Conservation (phyloP, 2,329 filamentous ascomycete genomes). For the Chaetomium sp. region DNA sequence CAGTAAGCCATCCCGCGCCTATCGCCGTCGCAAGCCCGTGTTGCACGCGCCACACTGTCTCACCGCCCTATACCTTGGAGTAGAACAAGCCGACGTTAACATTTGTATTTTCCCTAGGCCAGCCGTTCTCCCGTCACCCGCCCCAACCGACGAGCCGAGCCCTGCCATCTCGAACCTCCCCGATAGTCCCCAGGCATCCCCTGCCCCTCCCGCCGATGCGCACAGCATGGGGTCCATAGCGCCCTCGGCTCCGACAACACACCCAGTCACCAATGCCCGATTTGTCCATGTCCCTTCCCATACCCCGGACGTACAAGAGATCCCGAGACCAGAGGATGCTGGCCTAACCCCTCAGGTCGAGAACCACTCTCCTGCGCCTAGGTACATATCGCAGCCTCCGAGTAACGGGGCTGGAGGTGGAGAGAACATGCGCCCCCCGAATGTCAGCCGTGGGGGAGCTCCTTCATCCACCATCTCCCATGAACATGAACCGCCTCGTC, state of each 20-base stretch:
- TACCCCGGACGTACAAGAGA: slow-evolving; percentile 5
- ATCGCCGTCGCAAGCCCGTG: background rate
- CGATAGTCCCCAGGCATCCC: slow-evolving; percentile 41
- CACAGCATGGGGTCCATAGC: slow-evolving; percentile 32
- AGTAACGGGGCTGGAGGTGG: background rate
- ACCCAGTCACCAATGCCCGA: slow-evolving; percentile 36
- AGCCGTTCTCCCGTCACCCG: slow-evolving; percentile 61
- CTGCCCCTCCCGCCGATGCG: slow-evolving; percentile 39
- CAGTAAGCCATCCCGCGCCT: slow-evolving; percentile 17
- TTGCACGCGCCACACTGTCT: background rate
- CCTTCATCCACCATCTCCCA: background rate
- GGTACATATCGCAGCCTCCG: background rate
- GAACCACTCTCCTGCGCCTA: background rate
- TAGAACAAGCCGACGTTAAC: slow-evolving; percentile 12
- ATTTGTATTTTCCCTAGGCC: slow-evolving; percentile 12
- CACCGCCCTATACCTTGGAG: background rate
- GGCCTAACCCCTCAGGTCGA: background rate
- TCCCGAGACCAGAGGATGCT: background rate
- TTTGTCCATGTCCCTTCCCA: slow-evolving; percentile 31
- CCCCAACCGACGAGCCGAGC: slow-evolving; percentile 63
- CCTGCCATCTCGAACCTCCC: slow-evolving; percentile 44
- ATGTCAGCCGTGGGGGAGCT: background rate
- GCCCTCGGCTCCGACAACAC: slow-evolving; percentile 8
- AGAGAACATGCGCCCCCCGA: background rate
- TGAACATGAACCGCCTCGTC: background rate